Evolutionary conservation across 345 rosid species (phyloP).

Genomic region (Aethionema arabicum): DNA sequence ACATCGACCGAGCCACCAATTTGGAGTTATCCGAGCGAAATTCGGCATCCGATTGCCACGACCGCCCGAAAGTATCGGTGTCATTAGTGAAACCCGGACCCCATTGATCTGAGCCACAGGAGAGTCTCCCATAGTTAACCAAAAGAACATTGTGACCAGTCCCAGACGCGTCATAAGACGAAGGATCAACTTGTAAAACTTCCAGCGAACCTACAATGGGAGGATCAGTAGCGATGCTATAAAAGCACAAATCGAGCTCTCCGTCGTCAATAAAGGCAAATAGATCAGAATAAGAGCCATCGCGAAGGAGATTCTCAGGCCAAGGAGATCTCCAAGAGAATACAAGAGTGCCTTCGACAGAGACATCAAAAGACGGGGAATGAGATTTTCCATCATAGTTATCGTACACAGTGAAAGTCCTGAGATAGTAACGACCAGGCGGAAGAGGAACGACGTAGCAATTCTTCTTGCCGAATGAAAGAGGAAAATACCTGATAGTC

Average conservation of each 20-base stretch:
- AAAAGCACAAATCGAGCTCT: constrained; percentile 82
- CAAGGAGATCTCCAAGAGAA: constrained; percentile 96
- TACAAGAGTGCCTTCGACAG: constrained; percentile 88
- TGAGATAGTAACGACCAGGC: constrained; percentile 73
- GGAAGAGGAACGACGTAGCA: constrained; percentile 88
- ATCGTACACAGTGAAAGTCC: constrained; percentile 95
- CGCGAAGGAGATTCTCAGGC: constrained; percentile 55
- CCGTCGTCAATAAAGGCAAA: constrained; percentile 75
- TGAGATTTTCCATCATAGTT: constrained; percentile 91
- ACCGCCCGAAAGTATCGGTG: constrained; percentile 73
- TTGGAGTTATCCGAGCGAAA: constrained; percentile 39
- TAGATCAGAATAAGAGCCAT: constrained; percentile 95
- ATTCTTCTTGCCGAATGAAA: constrained; percentile 89
- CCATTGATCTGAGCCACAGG: constrained; percentile 78
- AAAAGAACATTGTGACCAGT: constrained; percentile 48
- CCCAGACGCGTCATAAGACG: constrained; percentile 54
- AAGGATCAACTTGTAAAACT: constrained; percentile 67
- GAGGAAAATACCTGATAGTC: constrained; percentile 83
- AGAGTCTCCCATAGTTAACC: constrained; percentile 86
- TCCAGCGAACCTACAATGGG: constrained; percentile 86
- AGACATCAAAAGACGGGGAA: constrained; percentile 79
- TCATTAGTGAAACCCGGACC: constrained; percentile 89
- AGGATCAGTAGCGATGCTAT: constrained; percentile 93
- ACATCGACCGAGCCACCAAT: constrained; percentile 39
- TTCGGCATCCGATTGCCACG: constrained; percentile 78